Conservation (phyloP, 805 yeast species). For the Lipomyces anomalus region DNA sequence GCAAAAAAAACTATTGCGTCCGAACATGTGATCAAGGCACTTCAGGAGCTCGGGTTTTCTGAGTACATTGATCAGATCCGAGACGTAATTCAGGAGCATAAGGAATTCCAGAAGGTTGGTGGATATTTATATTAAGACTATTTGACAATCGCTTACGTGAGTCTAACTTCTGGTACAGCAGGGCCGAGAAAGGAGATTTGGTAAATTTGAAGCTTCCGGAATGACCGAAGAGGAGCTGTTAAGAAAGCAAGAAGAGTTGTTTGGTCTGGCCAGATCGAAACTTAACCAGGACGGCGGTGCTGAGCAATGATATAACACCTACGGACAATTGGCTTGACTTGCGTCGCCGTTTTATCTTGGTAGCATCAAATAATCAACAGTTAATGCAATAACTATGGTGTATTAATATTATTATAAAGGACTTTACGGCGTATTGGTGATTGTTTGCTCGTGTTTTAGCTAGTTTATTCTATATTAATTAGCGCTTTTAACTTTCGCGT, state of each 20-base stretch:
- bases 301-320: not conserved
- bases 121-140: not conserved
- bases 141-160: not conserved
- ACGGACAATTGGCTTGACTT: too few relatives aligned
- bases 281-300: slow-evolving; percentile 11
- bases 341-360: too few relatives aligned
- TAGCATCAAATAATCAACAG: too few relatives aligned
- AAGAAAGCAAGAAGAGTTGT: slow-evolving; percentile 86
- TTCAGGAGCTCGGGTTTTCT: slow-evolving; percentile 77
- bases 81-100: slow-evolving; percentile 76
- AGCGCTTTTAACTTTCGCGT: too few relatives aligned
- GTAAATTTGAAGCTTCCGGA: slow-evolving; percentile 90
- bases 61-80: slow-evolving; percentile 79
- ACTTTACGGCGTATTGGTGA: too few relatives aligned
- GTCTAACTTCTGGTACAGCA: slow-evolving; percentile 5
- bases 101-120: slow-evolving; percentile 66
- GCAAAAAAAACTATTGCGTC: slow-evolving; percentile 94
- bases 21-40: slow-evolving; percentile 88
- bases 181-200: slow-evolving; percentile 79
- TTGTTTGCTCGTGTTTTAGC: too few relatives aligned
- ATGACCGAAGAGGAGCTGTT: slow-evolving; percentile 86
- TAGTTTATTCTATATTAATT: too few relatives aligned
- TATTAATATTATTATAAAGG: too few relatives aligned
- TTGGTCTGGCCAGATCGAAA: slow-evolving; percentile 57
- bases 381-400: too few relatives aligned